These are phyloP conservation scores for Aspergillus baeticus DNA, from an alignment of 495 filamentous ascomycete genomes.

Conservation along the genomic window DNA sequence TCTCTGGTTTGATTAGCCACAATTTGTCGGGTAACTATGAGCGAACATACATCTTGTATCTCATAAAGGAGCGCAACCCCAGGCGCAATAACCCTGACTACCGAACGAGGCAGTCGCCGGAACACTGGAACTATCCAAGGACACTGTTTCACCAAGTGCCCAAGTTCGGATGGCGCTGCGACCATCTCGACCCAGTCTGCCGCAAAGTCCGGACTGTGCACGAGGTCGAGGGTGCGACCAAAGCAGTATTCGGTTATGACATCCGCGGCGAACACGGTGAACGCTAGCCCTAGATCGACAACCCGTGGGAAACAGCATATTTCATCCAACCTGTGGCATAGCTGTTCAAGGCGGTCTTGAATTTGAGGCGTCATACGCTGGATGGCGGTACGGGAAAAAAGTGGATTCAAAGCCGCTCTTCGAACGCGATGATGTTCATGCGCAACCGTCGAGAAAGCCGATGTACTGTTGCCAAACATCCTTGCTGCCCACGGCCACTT, in stretches of 20 bases:
- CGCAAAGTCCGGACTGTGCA: background rate
- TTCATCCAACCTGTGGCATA: constrained; percentile 1
- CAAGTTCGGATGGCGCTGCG: background rate
- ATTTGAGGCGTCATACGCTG: constrained; percentile 1
- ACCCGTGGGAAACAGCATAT: background rate
- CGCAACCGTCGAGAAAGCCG: constrained; percentile 2
- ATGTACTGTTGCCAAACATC: constrained; percentile 4
- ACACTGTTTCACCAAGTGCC: constrained; percentile 6
- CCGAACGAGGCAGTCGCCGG: background rate
- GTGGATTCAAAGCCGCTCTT: background rate
- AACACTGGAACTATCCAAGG: constrained; percentile 1
- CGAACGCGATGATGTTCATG: constrained; percentile 6
- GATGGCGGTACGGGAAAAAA: constrained; percentile 3
- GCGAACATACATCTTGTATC: constrained; percentile 3
- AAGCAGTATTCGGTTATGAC: constrained; percentile 10
- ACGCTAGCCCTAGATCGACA: background rate
- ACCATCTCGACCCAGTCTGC: constrained; percentile 4
- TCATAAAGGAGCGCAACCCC: constrained; percentile 4
- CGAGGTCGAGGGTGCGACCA: background rate
- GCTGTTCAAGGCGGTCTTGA: background rate
- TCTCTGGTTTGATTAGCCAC: background rate
- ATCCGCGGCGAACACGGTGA: constrained; percentile 7
- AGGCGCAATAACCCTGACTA: background rate
- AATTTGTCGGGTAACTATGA: background rate
- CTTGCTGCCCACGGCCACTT: constrained; percentile 4